These are phyloP conservation scores for Barnettozyma californica DNA, from an alignment of 805 yeast genomes.

Conservation along the genomic window DNA sequence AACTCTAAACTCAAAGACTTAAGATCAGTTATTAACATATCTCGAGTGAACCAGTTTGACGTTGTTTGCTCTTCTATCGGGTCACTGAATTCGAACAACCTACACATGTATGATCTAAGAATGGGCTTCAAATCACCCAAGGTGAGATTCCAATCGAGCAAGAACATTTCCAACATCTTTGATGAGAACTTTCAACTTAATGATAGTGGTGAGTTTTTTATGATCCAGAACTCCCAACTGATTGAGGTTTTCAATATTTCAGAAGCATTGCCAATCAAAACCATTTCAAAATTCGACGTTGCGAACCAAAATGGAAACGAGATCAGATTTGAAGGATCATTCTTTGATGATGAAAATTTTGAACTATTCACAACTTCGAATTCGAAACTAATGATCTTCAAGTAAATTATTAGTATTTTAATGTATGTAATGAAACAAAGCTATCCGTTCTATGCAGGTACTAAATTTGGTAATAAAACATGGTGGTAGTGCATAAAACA, in stretches of 20 bases:
- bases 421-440: not conserved
- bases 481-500: not conserved
- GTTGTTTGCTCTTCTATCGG: conserved; percentile 9
- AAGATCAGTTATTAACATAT: conserved; percentile 10
- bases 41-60: conserved; percentile 3
- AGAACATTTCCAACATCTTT: conserved; percentile 6
- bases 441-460: not conserved
- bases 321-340: not conserved
- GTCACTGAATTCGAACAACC: conserved; percentile 2
- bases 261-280: conserved; percentile 7
- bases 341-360: not conserved
- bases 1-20: not conserved
- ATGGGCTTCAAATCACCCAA: conserved; percentile 8
- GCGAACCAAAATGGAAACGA: not conserved
- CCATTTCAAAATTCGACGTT: conserved; percentile 4
- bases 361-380: conserved; percentile 2
- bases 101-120: conserved; percentile 11
- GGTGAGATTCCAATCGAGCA: conserved; percentile 1
- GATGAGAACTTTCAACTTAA: conserved; percentile 8
- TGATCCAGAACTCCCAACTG: conserved; percentile 6
- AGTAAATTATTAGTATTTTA: not conserved
- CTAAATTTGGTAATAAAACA: not conserved
- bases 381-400: not conserved
- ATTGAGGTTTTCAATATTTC: conserved; percentile 10
- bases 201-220: conserved; percentile 3